Conservation (phyloP, 352 stramenopile genomes). For the Globisporangium polare region DNA sequence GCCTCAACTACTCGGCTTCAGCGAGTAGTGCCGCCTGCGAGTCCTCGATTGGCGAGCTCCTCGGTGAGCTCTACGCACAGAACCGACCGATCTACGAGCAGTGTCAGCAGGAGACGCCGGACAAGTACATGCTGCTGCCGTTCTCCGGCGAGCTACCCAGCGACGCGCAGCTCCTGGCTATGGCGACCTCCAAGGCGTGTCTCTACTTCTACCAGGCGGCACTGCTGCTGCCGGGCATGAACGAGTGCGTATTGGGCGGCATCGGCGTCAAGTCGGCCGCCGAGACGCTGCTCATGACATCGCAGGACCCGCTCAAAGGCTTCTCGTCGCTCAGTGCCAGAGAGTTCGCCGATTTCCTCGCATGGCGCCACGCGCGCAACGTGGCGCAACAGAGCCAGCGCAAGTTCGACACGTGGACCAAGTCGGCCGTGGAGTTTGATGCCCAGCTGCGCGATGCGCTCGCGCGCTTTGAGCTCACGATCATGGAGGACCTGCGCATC, state of each 20-base stretch:
- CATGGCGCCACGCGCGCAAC: not conserved
- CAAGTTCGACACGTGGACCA: not conserved
- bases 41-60: not conserved
- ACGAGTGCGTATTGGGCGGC: not conserved
- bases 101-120: not conserved
- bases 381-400: not conserved
- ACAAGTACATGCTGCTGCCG: not conserved
- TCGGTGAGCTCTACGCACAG: not conserved
- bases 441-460: not conserved
- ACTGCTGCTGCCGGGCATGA: not conserved
- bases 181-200: slow-evolving; percentile 1
- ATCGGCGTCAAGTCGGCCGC: not conserved
- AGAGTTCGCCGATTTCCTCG: not conserved
- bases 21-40: not conserved
- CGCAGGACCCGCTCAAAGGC: not conserved
- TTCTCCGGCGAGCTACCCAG: not conserved
- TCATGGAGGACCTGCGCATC: slow-evolving; percentile 2
- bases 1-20: not conserved
- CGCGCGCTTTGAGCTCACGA: slow-evolving; percentile 1
- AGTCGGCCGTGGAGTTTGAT: not conserved
- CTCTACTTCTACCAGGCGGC: slow-evolving; percentile 1
- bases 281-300: not conserved
- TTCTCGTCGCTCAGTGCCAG: not conserved
- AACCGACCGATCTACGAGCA: slow-evolving; percentile 4
- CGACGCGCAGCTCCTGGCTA: not conserved